Evolutionary conservation across 2,329 filamentous ascomycete species (phyloP).

Genomic region (Cladosporium sp.): DNA sequence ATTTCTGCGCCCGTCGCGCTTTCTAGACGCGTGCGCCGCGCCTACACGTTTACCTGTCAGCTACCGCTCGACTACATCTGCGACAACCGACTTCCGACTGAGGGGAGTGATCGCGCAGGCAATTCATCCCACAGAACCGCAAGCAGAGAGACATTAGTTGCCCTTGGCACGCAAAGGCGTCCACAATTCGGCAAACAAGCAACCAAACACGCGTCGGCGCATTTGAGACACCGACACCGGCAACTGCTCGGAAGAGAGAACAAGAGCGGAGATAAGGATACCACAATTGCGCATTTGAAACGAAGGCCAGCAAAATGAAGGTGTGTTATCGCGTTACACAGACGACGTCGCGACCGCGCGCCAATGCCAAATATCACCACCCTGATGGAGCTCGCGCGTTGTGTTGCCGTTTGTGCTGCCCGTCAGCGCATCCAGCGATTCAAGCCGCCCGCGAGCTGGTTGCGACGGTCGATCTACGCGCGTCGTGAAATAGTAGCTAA

Average conservation of each 20-base stretch:
- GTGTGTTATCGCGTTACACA: conserved; percentile 15
- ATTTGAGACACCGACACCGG: neutral
- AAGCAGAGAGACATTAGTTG: neutral
- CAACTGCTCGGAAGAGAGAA: neutral
- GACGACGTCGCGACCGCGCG: conserved; percentile 8
- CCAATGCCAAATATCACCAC: neutral
- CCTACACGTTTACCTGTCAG: conserved; percentile 10
- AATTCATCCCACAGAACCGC: conserved; percentile 1
- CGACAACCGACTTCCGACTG: conserved; percentile 30
- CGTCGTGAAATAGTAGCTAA: neutral
- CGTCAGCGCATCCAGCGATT: too few species aligned
- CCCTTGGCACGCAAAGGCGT: too few species aligned
- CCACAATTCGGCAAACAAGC: neutral
- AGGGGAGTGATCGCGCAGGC: conserved; percentile 25
- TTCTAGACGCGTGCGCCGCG: conserved; percentile 27
- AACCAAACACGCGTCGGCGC: conserved; percentile 7
- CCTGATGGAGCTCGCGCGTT: neutral
- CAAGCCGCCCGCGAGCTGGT: too few species aligned
- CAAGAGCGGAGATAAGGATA: neutral
- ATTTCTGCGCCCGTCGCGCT: conserved; percentile 16
- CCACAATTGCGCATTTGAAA: neutral
- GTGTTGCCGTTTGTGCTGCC: too few species aligned
- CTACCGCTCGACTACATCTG: conserved; percentile 13
- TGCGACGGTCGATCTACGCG: too few species aligned
- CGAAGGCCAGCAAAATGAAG: conserved; percentile 22